A percentile compares a stretch with the other conserved stretches of the same genome.
Evolutionary conservation across 2,329 filamentous ascomycete species (phyloP).

Genomic region (Elsinoe batatas): DNA sequence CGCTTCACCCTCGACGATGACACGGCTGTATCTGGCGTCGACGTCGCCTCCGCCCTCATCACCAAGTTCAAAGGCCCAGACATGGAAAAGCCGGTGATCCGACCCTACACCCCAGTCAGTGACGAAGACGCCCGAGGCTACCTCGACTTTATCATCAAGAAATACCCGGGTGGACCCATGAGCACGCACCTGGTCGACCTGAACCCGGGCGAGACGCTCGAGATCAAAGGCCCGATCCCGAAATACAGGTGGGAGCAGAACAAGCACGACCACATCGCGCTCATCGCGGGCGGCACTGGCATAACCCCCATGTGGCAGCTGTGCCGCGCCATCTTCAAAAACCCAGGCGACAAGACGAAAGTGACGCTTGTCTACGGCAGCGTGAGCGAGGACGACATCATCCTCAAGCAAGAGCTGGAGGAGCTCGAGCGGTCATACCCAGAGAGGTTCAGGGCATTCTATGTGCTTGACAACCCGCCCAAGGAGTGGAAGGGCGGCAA

Average conservation of each 20-base stretch:
- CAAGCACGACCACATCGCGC: constrained; percentile 81
- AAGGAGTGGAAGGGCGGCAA: constrained; percentile 65
- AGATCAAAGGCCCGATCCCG: constrained; percentile 89
- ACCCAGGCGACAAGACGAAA: constrained; percentile 94
- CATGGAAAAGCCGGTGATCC: constrained; percentile 73
- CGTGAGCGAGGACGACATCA: constrained; percentile 77
- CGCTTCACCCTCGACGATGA: constrained; percentile 78
- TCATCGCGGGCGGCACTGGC: constrained; percentile 89
- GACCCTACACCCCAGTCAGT: constrained; percentile 86
- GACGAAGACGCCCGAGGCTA: constrained; percentile 75
- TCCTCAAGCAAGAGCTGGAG: constrained; percentile 75
- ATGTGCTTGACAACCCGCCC: constrained; percentile 77
- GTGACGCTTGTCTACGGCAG: constrained; percentile 94
- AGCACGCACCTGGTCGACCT: constrained; percentile 78
- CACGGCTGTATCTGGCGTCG: constrained; percentile 73
- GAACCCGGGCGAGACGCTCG: constrained; percentile 68
- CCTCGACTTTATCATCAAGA: constrained; percentile 84
- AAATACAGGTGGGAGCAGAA: constrained; percentile 87
- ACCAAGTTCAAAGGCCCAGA: constrained; percentile 84
- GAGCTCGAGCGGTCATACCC: constrained; percentile 92
- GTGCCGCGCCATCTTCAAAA: constrained; percentile 81
- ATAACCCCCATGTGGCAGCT: constrained; percentile 99
- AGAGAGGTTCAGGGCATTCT: constrained; percentile 89
- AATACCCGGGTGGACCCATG: constrained; percentile 86
- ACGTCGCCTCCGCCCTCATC: constrained; percentile 71